Base-by-base conservation (phyloP, 2,329 filamentous ascomycete species). In the Arthrobotrys sphaeroides region DNA sequence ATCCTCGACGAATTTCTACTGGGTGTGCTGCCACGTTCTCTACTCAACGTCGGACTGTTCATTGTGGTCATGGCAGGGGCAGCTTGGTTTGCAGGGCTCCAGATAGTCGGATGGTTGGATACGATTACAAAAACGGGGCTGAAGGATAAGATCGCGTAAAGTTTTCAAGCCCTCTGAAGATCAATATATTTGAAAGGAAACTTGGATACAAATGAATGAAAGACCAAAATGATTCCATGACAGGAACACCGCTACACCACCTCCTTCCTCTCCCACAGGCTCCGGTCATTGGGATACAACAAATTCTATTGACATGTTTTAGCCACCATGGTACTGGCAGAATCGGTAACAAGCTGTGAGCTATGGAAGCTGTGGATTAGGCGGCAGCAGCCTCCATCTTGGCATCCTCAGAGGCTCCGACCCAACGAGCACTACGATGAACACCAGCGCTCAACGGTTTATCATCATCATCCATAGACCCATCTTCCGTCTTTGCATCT, bases 1-100 rank as follows among this genome's bases (percentile, higher is more conserved):
- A 74, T 74, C 13, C 70, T 74, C 24, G 70, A 74, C 40, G 70
- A 74, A 55, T 74, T 68, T 16, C 47, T 74, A 2, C 28, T 68
- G 2, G 70, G 70, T 2, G 55, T 64, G 0, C 33, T 74, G 16
- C 70, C 70, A 24, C 62, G 62, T 28, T 74, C 70, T 16, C 47
- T 74, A 22, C 38, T 74, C 24, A 55, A 61, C 16, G 38, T 68
- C 20, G 64, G 43, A 5, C 24, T 74, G n/a, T 68, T 74, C 38
- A 64, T 74, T 28, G 57, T 68, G 28, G 5, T 55, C 5, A 45
- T 64, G 55, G 40, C 20, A n/a, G 18, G 22, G 28, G 5, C 57
- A 24, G 43, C 70, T 43, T 74, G 70, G 70, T 64, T 55, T 38
- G 22, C 55, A 28, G 70, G 70, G 26, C 49, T 64, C 7, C 20